Evolutionary conservation across 2,329 filamentous ascomycete species (phyloP).

Genomic region (Chalaropsis ovoidea): DNA sequence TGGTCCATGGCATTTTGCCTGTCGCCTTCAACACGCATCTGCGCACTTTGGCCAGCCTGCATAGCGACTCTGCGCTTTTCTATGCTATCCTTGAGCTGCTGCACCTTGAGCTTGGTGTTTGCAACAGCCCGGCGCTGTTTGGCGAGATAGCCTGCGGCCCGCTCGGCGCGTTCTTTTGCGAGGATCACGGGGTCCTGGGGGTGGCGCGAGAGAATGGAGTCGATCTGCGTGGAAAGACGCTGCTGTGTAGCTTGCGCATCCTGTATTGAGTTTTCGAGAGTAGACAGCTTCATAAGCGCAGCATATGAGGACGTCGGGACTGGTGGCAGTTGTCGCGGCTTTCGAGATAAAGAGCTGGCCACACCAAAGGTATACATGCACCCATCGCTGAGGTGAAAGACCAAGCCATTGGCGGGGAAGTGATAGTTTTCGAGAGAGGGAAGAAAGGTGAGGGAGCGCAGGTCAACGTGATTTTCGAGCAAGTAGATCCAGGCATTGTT

Average conservation of each 20-base stretch:
- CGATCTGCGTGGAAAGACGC: constrained; percentile 68
- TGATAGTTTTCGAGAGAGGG: constrained; percentile 59
- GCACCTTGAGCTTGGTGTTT: constrained; percentile 50
- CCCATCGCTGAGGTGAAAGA: constrained; percentile 79
- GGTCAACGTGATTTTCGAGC: constrained; percentile 60
- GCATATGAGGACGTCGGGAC: constrained; percentile 71
- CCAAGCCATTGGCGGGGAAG: constrained; percentile 68
- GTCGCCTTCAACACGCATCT: constrained; percentile 49
- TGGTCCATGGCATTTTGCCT: constrained; percentile 52
- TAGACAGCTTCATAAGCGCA: constrained; percentile 75
- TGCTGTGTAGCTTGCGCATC: constrained; percentile 73
- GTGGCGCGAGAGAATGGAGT: constrained; percentile 41
- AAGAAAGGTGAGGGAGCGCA: constrained; percentile 68
- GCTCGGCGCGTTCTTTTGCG: constrained; percentile 41
- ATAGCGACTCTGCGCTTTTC: constrained; percentile 58
- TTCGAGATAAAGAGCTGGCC: constrained; percentile 30
- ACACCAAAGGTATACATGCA: constrained; percentile 60
- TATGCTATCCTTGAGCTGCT: constrained; percentile 59
- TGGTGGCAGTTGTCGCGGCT: constrained; percentile 44
- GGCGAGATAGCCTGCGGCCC: constrained; percentile 47
- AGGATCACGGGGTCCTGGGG: constrained; percentile 38
- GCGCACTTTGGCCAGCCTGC: constrained; percentile 47
- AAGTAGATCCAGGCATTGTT: constrained; percentile 49
- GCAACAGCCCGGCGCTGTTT: constrained; percentile 56
- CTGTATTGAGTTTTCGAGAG: constrained; percentile 81